Base-by-base conservation (phyloP, 441 rosid genomes). In the Gossypium laxum region DNA sequence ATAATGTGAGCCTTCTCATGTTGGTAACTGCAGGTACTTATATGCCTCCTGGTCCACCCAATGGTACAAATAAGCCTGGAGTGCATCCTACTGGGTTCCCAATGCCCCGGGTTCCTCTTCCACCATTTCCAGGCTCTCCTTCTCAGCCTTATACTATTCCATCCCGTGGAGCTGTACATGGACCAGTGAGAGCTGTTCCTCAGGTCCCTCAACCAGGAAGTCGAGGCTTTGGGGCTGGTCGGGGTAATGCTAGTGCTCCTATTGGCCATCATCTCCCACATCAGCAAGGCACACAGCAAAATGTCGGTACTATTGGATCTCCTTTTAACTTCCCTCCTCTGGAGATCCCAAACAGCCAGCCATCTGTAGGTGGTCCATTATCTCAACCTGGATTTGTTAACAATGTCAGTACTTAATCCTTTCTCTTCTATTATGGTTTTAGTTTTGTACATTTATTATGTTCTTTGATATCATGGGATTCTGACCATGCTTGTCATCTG, bases 141-240 rank as follows among this genome's bases (percentile, higher is more conserved):
- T 85, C 89, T 73, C 98, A 91, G 86, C 99, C 98, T 32, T 95
- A 95, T 59, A 88, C 97, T 68, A 95, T 95, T 79, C 99, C 99
- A 14, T 79, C 92, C 64, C 97, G 93, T 74, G 98, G 91, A 32
- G 88, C 88, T 76, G 88, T 85, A 58, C 93, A 83, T 80, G 93
- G 99, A 76, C 97, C 99, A 17, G 95, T 91, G 73, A 97, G 98
- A 65, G 86, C 93, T 76, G 94, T 88, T 76, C 90, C 96, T 76
- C 96, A 91, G 73, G 96, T 81, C 67, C 91, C 97, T 81, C 88
- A 85, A 58, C 96, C 96, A 32, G 97, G 97, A 79, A 83, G 83
- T 79, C 90, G 87, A 0, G 96, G 97, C 80, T 91, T 94, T 81
- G 97, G 96, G 17, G 84, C 93, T 78, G 98, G 96, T 38, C 91